Evolutionary conservation across 768 basidiomycete genomes (phyloP).

Genomic region (Hypholoma sublateritium): DNA sequence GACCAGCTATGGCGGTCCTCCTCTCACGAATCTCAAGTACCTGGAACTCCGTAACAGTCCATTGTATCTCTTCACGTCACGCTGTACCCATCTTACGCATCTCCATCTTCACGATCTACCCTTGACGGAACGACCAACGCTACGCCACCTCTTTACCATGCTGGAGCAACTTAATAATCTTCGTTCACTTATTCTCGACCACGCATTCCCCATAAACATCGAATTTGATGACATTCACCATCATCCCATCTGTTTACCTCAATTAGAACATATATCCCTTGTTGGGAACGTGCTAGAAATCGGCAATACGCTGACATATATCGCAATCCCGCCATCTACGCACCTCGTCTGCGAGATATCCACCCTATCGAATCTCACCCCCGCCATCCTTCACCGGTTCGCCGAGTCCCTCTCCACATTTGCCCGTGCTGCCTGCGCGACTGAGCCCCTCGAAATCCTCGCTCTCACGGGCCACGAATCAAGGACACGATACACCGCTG

Average conservation of each 20-base stretch:
- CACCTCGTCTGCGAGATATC: constrained; percentile 26
- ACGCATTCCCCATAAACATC: constrained; percentile 31
- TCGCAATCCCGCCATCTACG: constrained; percentile 26
- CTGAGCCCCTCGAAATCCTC: constrained; percentile 26
- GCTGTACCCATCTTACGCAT: constrained; percentile 34
- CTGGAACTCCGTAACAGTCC: constrained; percentile 36
- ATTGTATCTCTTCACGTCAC: constrained; percentile 35
- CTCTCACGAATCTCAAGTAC: constrained; percentile 29
- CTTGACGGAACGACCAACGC: constrained; percentile 33
- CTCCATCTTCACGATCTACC: constrained; percentile 37
- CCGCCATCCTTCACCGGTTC: constrained; percentile 24
- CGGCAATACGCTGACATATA: constrained; percentile 26
- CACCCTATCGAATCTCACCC: constrained; percentile 27
- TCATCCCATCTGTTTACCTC: constrained; percentile 24
- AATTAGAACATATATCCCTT: constrained; percentile 28
- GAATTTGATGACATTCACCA: constrained; percentile 16
- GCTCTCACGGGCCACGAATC: constrained; percentile 30
- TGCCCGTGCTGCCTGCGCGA: constrained; percentile 19
- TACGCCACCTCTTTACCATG: constrained; percentile 30
- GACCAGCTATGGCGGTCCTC: constrained; percentile 21
- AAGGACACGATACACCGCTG: constrained; percentile 19
- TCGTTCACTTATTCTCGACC: constrained; percentile 32
- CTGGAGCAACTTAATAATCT: constrained; percentile 32
- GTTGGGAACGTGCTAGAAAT: constrained; percentile 32
- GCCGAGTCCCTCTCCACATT: constrained; percentile 25